Conservation (phyloP, 768 basidiomycete genomes). For the Lactarius indigo region DNA sequence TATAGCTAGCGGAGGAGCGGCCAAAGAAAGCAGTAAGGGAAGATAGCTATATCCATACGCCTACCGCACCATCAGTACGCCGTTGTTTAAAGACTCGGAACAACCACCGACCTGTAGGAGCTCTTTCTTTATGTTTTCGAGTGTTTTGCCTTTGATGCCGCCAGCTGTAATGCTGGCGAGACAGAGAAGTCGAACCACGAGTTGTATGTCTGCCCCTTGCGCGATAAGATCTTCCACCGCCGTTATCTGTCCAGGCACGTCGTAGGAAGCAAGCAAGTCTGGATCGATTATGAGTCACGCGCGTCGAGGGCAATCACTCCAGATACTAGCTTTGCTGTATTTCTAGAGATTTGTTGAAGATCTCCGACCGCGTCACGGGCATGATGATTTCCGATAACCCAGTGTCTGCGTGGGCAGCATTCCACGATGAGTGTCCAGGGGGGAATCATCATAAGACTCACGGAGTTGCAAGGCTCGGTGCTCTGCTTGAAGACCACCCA, state of each 20-base stretch:
- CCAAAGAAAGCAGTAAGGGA: slow-evolving; percentile 62
- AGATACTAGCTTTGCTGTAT: slow-evolving; percentile 80
- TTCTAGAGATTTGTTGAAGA: slow-evolving; percentile 90
- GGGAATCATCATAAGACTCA: slow-evolving; percentile 41
- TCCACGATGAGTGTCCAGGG: not conserved
- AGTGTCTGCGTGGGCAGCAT: slow-evolving; percentile 58
- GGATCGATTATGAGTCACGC: slow-evolving; percentile 17
- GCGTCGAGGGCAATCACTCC: not conserved
- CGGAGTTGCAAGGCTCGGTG: slow-evolving; percentile 87
- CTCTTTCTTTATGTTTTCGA: slow-evolving; percentile 90
- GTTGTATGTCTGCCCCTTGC: slow-evolving; percentile 78
- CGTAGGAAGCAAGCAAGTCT: slow-evolving; percentile 96
- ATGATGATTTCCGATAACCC: slow-evolving; percentile 90
- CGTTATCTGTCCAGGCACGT: slow-evolving; percentile 71
- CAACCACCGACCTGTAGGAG: slow-evolving; percentile 63
- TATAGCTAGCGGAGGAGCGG: slow-evolving; percentile 62
- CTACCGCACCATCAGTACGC: slow-evolving; percentile 39
- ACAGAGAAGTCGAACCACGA: slow-evolving; percentile 76
- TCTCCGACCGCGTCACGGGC: slow-evolving; percentile 76
- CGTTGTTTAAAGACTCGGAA: not conserved
- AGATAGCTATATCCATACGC: slow-evolving; percentile 74
- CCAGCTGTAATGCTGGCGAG: slow-evolving; percentile 81
- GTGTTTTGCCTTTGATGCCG: slow-evolving; percentile 79
- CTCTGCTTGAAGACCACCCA: slow-evolving; percentile 89
- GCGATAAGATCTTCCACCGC: slow-evolving; percentile 90